Evolutionary conservation across 2,329 filamentous ascomycete species (phyloP).

Genomic region (Fusarium chuoi): DNA sequence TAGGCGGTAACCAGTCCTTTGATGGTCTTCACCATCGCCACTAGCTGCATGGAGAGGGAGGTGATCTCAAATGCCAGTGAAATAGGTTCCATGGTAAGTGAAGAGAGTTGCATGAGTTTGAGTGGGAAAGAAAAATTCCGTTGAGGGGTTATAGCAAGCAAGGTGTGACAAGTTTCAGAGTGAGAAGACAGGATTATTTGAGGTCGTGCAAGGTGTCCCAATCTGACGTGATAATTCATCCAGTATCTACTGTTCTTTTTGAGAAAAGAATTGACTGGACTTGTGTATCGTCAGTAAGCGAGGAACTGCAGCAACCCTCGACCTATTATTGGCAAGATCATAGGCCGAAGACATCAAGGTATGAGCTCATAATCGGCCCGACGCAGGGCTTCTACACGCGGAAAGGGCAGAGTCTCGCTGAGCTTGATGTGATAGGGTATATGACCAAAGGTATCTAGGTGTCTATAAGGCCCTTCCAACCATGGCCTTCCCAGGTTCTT

Average conservation of each 20-base stretch:
- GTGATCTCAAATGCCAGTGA: background rate
- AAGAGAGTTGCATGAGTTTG: rapidly evolving
- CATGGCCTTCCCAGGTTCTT: background rate
- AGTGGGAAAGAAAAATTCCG: background rate
- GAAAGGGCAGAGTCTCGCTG: background rate
- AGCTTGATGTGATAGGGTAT: background rate
- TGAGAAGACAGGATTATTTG: too few relatives aligned
- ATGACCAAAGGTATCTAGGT: too few relatives aligned
- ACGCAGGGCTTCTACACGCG: background rate
- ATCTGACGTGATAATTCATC: background rate
- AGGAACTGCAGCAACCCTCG: background rate
- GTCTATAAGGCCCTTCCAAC: background rate
- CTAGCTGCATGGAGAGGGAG: constrained; percentile 9
- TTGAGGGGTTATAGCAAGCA: background rate
- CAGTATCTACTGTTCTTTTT: too few relatives aligned
- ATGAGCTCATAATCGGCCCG: background rate
- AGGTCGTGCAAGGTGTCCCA: background rate
- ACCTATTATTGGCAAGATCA: background rate
- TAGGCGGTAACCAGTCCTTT: constrained; percentile 7
- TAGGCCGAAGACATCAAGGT: too few relatives aligned
- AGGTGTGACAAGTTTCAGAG: background rate
- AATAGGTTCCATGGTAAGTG: background rate
- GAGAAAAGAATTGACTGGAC: background rate
- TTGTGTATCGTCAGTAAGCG: background rate
- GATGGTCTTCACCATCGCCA: background rate